Base-by-base conservation (phyloP, 1,284 basidiomycete species). In the Cryptococcus amylolentus region DNA sequence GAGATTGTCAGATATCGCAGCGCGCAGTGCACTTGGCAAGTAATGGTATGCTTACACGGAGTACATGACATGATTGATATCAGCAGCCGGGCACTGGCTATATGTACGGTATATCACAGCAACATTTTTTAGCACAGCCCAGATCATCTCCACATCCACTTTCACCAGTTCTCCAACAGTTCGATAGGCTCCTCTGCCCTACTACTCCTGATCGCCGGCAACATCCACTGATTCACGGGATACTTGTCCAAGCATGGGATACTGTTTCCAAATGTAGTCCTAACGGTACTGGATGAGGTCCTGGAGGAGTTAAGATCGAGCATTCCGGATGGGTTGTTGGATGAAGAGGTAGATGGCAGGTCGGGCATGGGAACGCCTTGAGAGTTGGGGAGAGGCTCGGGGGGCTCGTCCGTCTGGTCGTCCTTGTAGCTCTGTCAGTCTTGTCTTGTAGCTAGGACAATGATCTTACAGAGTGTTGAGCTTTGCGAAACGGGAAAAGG, bases 401-500 rank as follows among this genome's bases (percentile, higher is more conserved):
- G 0, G 44, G 28, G 14, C 6, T 40, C 31, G 31, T 35, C 31
- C 1, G 31, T 35, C 31, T 35, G 7, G 5, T 35, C 31, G 31
- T 6, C 10, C 31, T 35, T 10, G 31, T 35, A 6, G 2, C 31
- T 35, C 3, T 35, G 31, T 35, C 6, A 10, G 10, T 35, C 10
- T 6, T 10, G 31, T 35, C 31, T 23, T 23, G 23, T 23, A 35
- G 10, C 31, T 35, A 8, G 31, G 10, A 35, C 31, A 37, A 43
- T 5, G 41, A 8, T 35, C 54, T 51, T 49, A 56, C 54, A 16
- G 13, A 27, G 3, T 16, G 12, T n/a, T 40, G 46, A 23, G 14
- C 44, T 27, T 49, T 54, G 7, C 49, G 41, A 28, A 55, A 23
- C 10, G 41, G 47, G n/a, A 58, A 59, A n/a, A 45, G 18, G 10